phyloP scores from a whole-genome alignment of 2,329 filamentous ascomycete genomes.

The Ilyonectria robusta region DNA sequence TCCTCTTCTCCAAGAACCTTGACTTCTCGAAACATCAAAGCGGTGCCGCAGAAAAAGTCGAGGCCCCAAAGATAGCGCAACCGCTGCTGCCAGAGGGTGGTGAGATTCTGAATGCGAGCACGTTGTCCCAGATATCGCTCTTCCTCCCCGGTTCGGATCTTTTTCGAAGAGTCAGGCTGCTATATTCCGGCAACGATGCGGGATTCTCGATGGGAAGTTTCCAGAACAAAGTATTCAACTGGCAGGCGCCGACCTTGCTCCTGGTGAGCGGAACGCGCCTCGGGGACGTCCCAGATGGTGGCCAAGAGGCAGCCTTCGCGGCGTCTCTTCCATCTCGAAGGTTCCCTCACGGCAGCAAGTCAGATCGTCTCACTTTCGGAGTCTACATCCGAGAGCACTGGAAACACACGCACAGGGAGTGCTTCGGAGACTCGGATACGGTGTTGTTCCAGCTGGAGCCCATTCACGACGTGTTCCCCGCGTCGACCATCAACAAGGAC shows the following conservation, averaged over 20 bases:
- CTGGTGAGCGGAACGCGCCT: slow-evolving; percentile 78
- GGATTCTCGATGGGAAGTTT: slow-evolving; percentile 86
- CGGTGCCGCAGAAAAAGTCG: slow-evolving; percentile 33
- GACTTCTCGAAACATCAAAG: slow-evolving; percentile 71
- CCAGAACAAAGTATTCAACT: slow-evolving; percentile 82
- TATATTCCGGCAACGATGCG: slow-evolving; percentile 79
- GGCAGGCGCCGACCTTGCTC: slow-evolving; percentile 81
- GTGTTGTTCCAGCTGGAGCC: slow-evolving; percentile 81
- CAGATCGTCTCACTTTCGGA: slow-evolving; percentile 74
- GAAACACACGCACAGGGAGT: slow-evolving; percentile 77
- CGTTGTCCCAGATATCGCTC: slow-evolving; percentile 79
- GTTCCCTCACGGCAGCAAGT: slow-evolving; percentile 66
- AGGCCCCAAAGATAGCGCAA: slow-evolving; percentile 52
- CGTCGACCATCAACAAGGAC: slow-evolving; percentile 75
- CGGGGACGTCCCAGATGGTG: slow-evolving; percentile 60
- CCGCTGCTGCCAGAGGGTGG: slow-evolving; percentile 67
- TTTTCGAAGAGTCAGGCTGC: slow-evolving; percentile 74
- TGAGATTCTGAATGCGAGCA: slow-evolving; percentile 75
- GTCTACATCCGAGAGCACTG: slow-evolving; percentile 77
- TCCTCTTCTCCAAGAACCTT: slow-evolving; percentile 80
- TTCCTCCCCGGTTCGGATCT: slow-evolving; percentile 77
- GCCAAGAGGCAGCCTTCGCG: slow-evolving; percentile 70
- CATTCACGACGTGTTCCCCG: slow-evolving; percentile 78
- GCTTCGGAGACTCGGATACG: slow-evolving; percentile 76
- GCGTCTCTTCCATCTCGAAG: slow-evolving; percentile 75